Evolutionary conservation across 129 eudicot genomes (phyloP).

Genomic region (Glebionis coronaria): DNA sequence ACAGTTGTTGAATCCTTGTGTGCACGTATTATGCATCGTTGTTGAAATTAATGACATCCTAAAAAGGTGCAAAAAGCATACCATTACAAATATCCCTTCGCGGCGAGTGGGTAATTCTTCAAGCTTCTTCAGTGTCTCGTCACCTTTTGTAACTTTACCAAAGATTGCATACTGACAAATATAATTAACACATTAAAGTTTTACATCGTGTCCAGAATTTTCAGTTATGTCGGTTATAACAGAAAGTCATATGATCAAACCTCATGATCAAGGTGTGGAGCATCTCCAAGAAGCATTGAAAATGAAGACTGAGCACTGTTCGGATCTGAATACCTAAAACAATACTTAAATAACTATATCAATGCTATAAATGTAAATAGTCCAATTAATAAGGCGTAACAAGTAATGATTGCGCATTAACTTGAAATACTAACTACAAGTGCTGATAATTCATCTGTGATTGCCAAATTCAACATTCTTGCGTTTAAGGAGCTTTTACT

Average conservation of each 20-base stretch:
- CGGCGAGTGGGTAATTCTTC: constrained; percentile 95
- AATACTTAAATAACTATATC: constrained; percentile 16
- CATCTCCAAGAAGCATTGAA: constrained; percentile 98
- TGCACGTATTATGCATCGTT: constrained; percentile 1
- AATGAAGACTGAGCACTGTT: constrained; percentile 94
- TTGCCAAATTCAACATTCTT: constrained; percentile 7
- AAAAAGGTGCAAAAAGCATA: constrained; percentile 30
- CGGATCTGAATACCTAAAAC: constrained; percentile 79
- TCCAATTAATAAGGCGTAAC: constrained; percentile 4
- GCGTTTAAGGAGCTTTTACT: neutral
- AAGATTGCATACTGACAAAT: constrained; percentile 81
- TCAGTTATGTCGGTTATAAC: neutral
- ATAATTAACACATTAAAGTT: constrained; percentile 12
- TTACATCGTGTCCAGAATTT: neutral
- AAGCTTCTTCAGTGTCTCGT: constrained; percentile 86
- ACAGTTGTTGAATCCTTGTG: constrained; percentile 8
- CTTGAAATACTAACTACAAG: constrained; percentile 1
- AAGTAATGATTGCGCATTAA: neutral
- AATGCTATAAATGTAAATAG: constrained; percentile 10
- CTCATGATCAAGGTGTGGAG: constrained; percentile 98
- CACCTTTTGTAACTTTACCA: constrained; percentile 96
- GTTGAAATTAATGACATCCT: constrained; percentile 1
- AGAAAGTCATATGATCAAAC: constrained; percentile 39
- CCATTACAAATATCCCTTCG: constrained; percentile 99
- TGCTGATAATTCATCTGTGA: constrained; percentile 1